These are phyloP conservation scores for Sarocladium brachiariae DNA, from an alignment of 2,329 filamentous ascomycete genomes.

Conservation along the genomic window DNA sequence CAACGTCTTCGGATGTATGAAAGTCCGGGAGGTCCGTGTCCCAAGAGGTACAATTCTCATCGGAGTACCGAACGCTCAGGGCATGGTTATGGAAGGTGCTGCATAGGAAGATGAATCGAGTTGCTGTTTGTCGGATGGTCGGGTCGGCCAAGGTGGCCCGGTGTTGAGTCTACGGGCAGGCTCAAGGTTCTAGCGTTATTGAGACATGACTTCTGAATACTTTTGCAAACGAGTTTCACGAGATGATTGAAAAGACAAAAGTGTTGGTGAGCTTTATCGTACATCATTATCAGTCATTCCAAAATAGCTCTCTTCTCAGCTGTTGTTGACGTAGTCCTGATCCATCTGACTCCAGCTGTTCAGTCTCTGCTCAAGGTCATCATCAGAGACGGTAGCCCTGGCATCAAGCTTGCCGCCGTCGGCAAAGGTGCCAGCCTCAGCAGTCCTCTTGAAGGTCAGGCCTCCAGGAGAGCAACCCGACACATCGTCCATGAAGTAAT, in stretches of 20 bases:
- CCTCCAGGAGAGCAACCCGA: conserved; percentile 29
- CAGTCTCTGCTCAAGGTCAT: conserved; percentile 32
- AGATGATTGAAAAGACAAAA: too few species aligned
- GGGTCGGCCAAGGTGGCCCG: too few species aligned
- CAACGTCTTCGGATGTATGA: conserved; percentile 61
- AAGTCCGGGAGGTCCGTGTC: conserved; percentile 46
- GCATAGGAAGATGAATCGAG: background rate
- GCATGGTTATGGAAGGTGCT: conserved; percentile 52
- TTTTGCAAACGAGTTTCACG: background rate
- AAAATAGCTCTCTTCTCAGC: background rate
- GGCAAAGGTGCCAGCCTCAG: background rate
- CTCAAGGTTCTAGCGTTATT: background rate
- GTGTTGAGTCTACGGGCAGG: too few species aligned
- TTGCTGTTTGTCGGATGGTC: too few species aligned
- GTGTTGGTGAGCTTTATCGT: too few species aligned
- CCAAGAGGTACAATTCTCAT: conserved; percentile 50
- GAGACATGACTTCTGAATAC: too few species aligned
- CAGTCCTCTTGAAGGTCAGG: conserved; percentile 17
- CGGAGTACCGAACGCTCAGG: conserved; percentile 51
- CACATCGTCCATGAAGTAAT: conserved; percentile 40
- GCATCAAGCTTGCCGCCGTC: conserved; percentile 10
- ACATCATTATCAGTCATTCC: too few species aligned
- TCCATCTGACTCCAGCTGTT: conserved; percentile 29
- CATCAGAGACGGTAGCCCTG: too few species aligned
- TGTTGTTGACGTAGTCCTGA: background rate